These are phyloP conservation scores for Porcisia hertigi DNA, from an alignment of 208 protist genomes.

Conservation along the genomic window DNA sequence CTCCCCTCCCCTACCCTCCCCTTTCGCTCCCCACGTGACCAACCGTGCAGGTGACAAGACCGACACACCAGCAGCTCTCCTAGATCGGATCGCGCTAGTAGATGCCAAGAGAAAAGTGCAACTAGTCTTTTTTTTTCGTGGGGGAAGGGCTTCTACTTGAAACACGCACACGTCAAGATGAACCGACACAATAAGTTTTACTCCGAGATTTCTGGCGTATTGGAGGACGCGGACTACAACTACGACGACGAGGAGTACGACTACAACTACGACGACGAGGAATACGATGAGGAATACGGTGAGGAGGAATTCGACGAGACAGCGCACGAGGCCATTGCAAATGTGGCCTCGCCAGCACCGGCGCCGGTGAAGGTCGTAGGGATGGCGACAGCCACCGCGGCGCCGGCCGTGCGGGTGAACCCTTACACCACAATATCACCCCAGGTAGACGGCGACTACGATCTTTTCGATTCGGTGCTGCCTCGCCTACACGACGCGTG, in stretches of 20 bases:
- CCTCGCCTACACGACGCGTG: slow-evolving; percentile 44
- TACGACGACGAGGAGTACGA: slow-evolving; percentile 41
- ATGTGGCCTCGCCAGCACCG: not conserved
- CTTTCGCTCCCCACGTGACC: not conserved
- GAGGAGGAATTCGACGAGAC: slow-evolving; percentile 29
- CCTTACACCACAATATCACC: slow-evolving; percentile 36
- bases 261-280: slow-evolving; percentile 66
- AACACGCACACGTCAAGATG: slow-evolving; percentile 37
- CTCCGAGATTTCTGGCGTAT: slow-evolving; percentile 41
- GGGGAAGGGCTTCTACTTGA: too few species aligned
- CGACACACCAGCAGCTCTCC: not conserved
- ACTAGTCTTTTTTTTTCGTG: not conserved
- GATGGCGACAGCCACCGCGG: not conserved
- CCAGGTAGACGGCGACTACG: slow-evolving; percentile 54
- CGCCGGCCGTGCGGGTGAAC: slow-evolving; percentile 10
- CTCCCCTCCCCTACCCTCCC: too few species aligned
- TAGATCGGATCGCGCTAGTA: not conserved
- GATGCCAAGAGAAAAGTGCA: not conserved
- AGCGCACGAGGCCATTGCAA: slow-evolving; percentile 1
- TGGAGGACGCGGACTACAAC: slow-evolving; percentile 64
- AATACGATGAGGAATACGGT: slow-evolving; percentile 45
- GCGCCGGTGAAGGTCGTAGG: not conserved
- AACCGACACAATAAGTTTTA: slow-evolving; percentile 86
- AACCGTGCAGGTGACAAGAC: not conserved
- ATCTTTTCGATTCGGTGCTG: slow-evolving; percentile 46